A percentile compares a stretch with the other conserved stretches of the same genome.
These are phyloP conservation scores for Iberis pinnata DNA, from an alignment of 345 rosid species.

Conservation along the genomic window DNA sequence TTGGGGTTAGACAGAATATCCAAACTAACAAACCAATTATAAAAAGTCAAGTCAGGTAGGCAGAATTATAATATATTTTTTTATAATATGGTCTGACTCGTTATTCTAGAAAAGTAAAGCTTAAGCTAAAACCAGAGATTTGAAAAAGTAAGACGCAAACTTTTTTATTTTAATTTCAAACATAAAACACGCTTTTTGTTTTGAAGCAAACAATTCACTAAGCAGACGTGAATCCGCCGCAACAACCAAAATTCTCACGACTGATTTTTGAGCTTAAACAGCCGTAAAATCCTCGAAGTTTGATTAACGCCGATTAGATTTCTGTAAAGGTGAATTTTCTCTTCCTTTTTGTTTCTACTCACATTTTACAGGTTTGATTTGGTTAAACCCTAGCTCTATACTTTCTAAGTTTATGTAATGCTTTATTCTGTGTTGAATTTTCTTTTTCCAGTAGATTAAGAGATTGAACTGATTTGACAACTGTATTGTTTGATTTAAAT, in stretches of 20 bases:
- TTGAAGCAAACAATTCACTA: slow-evolving; percentile 23
- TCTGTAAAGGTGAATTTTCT: too few species aligned
- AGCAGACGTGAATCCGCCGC: slow-evolving; percentile 23
- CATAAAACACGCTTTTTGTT: slow-evolving; percentile 20
- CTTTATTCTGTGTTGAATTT: neutral
- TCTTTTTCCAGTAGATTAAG: neutral
- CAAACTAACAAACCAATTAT: too few species aligned
- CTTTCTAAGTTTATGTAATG: neutral
- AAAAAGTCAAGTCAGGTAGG: too few species aligned
- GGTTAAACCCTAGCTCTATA: slow-evolving; percentile 27
- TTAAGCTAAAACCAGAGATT: too few species aligned
- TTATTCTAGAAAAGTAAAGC: too few species aligned
- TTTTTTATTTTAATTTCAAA: slow-evolving; percentile 22
- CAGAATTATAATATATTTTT: too few species aligned
- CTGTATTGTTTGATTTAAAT: too few species aligned
- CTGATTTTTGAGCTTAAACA: slow-evolving; percentile 13
- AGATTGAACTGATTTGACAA: slow-evolving; percentile 25
- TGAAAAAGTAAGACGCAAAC: too few species aligned
- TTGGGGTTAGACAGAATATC: too few species aligned
- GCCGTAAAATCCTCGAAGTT: slow-evolving; percentile 14
- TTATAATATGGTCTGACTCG: too few species aligned
- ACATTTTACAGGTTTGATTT: slow-evolving; percentile 23
- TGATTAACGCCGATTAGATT: slow-evolving; percentile 8
- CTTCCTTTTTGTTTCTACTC: neutral
- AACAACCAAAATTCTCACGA: slow-evolving; percentile 17